Evolutionary conservation across 1,139 yeast genomes (phyloP), one percentile per base, ranked within the genome.

Genomic region (Nakaseomyces sp.): DNA sequence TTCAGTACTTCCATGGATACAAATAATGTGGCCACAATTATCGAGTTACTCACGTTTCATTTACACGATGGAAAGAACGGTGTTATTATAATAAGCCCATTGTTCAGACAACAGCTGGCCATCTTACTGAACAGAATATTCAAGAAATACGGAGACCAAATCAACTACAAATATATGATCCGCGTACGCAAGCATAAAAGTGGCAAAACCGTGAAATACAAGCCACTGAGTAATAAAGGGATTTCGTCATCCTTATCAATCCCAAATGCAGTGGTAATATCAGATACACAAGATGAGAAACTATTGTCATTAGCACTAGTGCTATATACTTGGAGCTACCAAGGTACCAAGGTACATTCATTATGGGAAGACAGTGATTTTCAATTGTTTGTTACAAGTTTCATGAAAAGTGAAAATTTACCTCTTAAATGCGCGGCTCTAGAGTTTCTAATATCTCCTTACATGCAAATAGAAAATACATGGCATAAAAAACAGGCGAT

Each of bases 211-310:
- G 46, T 37, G n/a, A 43, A 42, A n/a, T 54, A 54, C 37, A 45
- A 48, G 28, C 50, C 50, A 6, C 31, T 45, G 9, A 46, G 50
- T 18, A 51, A 52, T 38, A 47, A 46, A 25, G 57, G 58, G 13
- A 15, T 54, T 13, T 43, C 45, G n/a, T 15, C 40, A 12, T 36
- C 42, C 28, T 31, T 32, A 8, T 41, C 55, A 6, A 43, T 56
- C 12, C 63, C 63, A 2, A 49, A 53, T 31, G 47, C 60, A 5
- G 50, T 55, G 13, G 43, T 38, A n/a, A 52, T 57, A 18, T 43
- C 45, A 8, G 51, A 51, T 38, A 47, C 53, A 1, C 41, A 49
- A 16, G 61, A 58, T 32, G 44, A 47, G n/a, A 42, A 45, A 5
- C 22, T 55, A n/a, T 28, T 56, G 5, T 46, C 55, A 7, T 44